Percentiles rank a stretch among this genome's conserved stretches.
phyloP scores from a whole-genome alignment of 371 early-diverging fungal genomes.

The Rhizopus microsporus region DNA sequence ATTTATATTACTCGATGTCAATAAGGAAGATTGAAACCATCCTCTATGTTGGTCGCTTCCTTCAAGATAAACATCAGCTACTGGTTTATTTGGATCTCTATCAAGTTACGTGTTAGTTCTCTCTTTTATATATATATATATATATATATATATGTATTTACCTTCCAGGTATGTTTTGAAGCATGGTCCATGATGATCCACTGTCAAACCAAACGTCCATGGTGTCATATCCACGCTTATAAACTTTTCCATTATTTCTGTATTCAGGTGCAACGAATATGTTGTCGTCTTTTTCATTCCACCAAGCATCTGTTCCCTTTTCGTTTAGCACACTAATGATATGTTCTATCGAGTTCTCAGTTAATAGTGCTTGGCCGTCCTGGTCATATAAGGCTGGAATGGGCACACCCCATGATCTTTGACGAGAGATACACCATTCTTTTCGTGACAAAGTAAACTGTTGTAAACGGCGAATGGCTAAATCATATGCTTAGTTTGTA shows the following conservation, averaged over 20 bases:
- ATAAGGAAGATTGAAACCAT: conserved; percentile 96
- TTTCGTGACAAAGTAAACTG: conserved; percentile 68
- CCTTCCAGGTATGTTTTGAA: conserved; percentile 17
- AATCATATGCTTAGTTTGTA: background rate
- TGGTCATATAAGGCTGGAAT: conserved; percentile 82
- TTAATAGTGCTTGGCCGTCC: conserved; percentile 68
- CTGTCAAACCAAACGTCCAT: conserved; percentile 98
- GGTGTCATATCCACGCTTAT: conserved; percentile 76
- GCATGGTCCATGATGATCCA: conserved; percentile 84
- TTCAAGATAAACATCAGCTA: conserved; percentile 91
- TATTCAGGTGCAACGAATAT: conserved; percentile 73
- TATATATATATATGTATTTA: background rate
- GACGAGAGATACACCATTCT: conserved; percentile 95
- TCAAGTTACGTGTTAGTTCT: background rate
- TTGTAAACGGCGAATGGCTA: conserved; percentile 58
- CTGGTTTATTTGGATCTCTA: conserved; percentile 33
- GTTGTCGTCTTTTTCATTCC: conserved; percentile 70
- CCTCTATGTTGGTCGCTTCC: conserved; percentile 97
- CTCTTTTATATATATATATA: background rate
- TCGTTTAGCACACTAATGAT: conserved; percentile 63
- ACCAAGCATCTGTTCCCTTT: conserved; percentile 80
- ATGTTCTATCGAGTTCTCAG: conserved; percentile 64
- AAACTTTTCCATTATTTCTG: conserved; percentile 49
- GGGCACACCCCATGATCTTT: conserved; percentile 82
- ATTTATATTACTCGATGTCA: conserved; percentile 65